A percentile compares a stretch with the other conserved stretches of the same genome.
phyloP scores from a whole-genome alignment of 345 rosid species.

The Adansonia digitata region DNA sequence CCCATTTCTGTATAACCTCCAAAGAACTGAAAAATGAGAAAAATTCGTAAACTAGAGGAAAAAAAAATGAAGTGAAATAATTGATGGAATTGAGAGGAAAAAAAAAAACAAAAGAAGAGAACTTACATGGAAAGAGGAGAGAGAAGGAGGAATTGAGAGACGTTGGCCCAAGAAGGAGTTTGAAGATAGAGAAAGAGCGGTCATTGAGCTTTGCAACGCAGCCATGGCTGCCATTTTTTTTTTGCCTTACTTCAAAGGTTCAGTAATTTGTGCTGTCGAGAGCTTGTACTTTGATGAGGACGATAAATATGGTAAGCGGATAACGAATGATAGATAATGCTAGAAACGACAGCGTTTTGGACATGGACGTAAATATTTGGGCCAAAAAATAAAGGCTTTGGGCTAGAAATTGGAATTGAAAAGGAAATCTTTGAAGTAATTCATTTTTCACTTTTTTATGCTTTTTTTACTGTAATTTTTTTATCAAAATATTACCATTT shows the following conservation, averaged over 20 bases:
- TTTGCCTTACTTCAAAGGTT: conserved; percentile 21
- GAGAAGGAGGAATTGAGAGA: conserved; percentile 35
- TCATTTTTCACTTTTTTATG: not conserved
- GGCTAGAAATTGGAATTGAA: not conserved
- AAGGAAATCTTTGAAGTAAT: not conserved
- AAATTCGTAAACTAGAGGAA: not conserved
- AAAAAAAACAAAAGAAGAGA: conserved; percentile 1
- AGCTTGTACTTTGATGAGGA: not conserved
- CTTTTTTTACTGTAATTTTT: not conserved
- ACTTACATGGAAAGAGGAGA: conserved; percentile 40
- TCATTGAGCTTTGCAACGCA: conserved; percentile 72
- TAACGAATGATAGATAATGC: conserved; percentile 11
- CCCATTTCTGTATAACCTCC: conserved; percentile 8
- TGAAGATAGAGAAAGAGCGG: conserved; percentile 53
- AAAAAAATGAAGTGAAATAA: not conserved
- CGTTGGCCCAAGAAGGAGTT: conserved; percentile 70
- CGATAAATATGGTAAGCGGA: conserved; percentile 24
- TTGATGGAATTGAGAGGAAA: not conserved
- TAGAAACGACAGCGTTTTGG: conserved; percentile 11
- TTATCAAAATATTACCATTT: too few relatives aligned
- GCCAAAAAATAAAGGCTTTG: not conserved
- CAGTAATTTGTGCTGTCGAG: conserved; percentile 7
- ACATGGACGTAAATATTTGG: not conserved
- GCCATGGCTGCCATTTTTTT: conserved; percentile 61
- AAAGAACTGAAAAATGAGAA: not conserved